Evolutionary conservation across 1,284 basidiomycete genomes (phyloP), one percentile per base, ranked within the genome.

Genomic region (Cryptococcus sp.): DNA sequence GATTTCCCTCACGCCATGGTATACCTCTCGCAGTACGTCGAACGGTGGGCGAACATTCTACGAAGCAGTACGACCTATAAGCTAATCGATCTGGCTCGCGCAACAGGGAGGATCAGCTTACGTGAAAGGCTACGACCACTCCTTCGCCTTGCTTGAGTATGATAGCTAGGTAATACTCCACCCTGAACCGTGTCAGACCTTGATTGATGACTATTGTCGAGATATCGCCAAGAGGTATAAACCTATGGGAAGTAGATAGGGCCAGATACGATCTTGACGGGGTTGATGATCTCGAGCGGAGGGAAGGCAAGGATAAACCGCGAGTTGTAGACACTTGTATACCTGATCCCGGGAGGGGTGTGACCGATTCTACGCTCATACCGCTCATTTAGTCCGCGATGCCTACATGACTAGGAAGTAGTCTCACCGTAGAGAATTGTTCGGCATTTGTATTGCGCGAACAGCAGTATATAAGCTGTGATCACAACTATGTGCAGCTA

Each of bases 291-390:
- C 30, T 5, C 40, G 17, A 25, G n/a, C 30, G 5, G 35, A 27
- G 10, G 45, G 56, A 54, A 51, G 65, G 56, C 45, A 53, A 16
- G 39, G 63, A 55, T 15, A 73, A 20, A 4, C 69, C 67, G 16
- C 62, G 63, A 86, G 22, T 79, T 63, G 75, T 90, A 84, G 46
- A 83, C 77, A 66, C 82, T 79, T 66, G 83, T 78, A 72, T 85
- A 81, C 55, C 89, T 82, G 80, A 89, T 84, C 60, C 87, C 85
- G 71, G 50, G 30, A 68, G 50, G 0, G 73, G 63, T 2, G 60
- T 70, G 45, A 73, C 52, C 1, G 72, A 70, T 60, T 78, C 76
- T 78, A 60, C 11, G 6, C 5, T 19, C 11, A 45, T n/a, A 22
- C 15, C 16, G 42, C n/a, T 45, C 42, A 19, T 11, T n/a, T n/a